Evolutionary conservation across 306 rosid species (phyloP).

Genomic region (Alnus glutinosa): DNA sequence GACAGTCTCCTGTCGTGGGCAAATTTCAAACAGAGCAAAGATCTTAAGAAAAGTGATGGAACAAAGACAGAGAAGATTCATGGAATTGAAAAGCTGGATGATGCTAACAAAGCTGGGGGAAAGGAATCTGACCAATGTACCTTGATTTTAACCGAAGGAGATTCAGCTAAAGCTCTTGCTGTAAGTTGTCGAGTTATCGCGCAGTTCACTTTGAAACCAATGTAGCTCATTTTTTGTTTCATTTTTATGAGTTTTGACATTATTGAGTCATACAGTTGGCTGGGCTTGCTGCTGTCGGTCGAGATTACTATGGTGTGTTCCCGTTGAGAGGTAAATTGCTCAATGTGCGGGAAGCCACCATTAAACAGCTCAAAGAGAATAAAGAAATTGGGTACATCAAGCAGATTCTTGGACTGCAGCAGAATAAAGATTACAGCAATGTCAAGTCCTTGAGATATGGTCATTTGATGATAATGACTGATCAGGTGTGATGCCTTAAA

Average conservation of each 20-base stretch:
- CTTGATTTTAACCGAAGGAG: slow-evolving; percentile 94
- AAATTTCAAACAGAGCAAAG: slow-evolving; percentile 82
- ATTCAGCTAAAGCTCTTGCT: slow-evolving; percentile 97
- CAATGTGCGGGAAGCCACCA: slow-evolving; percentile 92
- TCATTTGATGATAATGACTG: slow-evolving; percentile 98
- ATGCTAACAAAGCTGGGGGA: slow-evolving; percentile 95
- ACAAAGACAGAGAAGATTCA: slow-evolving; percentile 81
- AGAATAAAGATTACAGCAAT: slow-evolving; percentile 69
- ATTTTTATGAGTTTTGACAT: slow-evolving; percentile 7
- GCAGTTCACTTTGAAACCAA: not conserved
- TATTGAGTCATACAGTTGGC: slow-evolving; percentile 63
- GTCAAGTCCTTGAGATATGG: slow-evolving; percentile 88
- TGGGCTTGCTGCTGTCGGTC: slow-evolving; percentile 90
- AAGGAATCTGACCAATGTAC: slow-evolving; percentile 85
- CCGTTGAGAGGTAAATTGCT: slow-evolving; percentile 92
- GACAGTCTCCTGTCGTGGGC: slow-evolving; percentile 95
- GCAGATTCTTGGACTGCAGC: slow-evolving; percentile 92
- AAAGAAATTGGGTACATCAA: slow-evolving; percentile 89
- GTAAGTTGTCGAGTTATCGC: slow-evolving; percentile 44
- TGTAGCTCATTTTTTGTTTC: not conserved
- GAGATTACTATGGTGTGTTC: slow-evolving; percentile 90
- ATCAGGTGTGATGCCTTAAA: slow-evolving; percentile 61
- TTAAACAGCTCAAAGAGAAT: slow-evolving; percentile 73
- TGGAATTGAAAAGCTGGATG: slow-evolving; percentile 83
- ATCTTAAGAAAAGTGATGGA: slow-evolving; percentile 90